Evolutionary conservation across 768 basidiomycete species (phyloP).

Genomic region (Agrocybe praecox): DNA sequence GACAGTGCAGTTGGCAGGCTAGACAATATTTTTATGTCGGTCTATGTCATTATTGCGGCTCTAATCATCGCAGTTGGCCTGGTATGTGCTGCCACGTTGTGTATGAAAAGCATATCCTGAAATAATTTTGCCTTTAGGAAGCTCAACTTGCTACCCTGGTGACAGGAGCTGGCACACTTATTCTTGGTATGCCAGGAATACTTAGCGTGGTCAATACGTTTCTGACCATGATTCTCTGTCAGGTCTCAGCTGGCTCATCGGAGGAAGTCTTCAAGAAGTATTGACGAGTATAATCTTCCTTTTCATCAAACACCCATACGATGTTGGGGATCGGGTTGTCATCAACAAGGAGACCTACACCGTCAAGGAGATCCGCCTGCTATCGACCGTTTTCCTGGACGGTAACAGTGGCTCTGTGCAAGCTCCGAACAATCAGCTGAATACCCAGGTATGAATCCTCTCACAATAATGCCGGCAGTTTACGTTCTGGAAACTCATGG

Average conservation of each 20-base stretch:
- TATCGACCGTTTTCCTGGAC: constrained; percentile 77
- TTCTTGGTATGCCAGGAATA: constrained; percentile 39
- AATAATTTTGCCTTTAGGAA: constrained; percentile 44
- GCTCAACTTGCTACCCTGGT: constrained; percentile 73
- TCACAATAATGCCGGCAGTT: neutral
- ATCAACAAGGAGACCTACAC: constrained; percentile 61
- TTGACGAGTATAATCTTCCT: constrained; percentile 89
- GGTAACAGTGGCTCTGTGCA: constrained; percentile 62
- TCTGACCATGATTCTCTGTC: constrained; percentile 8
- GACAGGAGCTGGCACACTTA: constrained; percentile 70
- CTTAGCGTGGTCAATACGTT: neutral
- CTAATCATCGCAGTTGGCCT: constrained; percentile 86
- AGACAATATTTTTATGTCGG: constrained; percentile 84
- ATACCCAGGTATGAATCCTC: constrained; percentile 44
- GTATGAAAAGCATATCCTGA: neutral
- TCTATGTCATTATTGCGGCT: constrained; percentile 70
- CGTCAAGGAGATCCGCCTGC: constrained; percentile 85
- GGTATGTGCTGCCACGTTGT: constrained; percentile 37
- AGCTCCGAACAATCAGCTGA: constrained; percentile 68
- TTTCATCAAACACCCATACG: constrained; percentile 85
- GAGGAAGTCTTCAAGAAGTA: constrained; percentile 77
- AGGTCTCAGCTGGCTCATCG: constrained; percentile 89
- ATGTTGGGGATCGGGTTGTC: constrained; percentile 76
- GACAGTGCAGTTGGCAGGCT: constrained; percentile 88
- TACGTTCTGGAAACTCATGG: too few species aligned